Percentiles rank a stretch among this genome's conserved stretches.
phyloP scores from a whole-genome alignment of 345 rosid species.

The Gossypium bickii region DNA sequence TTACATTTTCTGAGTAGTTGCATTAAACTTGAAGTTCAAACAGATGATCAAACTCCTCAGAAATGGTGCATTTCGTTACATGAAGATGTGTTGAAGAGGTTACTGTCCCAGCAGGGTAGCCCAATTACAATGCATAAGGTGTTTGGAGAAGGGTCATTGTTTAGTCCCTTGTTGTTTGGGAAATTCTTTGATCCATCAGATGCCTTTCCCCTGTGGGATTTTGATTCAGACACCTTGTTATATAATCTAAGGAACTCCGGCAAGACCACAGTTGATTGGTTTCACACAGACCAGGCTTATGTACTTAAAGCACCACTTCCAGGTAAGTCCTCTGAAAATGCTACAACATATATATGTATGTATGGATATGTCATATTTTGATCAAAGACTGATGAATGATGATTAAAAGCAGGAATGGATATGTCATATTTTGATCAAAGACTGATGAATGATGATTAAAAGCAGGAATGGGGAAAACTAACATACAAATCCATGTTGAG shows the following conservation, averaged over 20 bases:
- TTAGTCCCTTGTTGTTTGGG: constrained; percentile 76
- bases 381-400: neutral
- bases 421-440: neutral
- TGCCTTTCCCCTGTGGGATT: constrained; percentile 92
- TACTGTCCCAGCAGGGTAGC: constrained; percentile 39
- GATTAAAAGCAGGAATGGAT: constrained; percentile 35
- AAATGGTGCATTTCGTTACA: constrained; percentile 69
- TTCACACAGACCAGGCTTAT: constrained; percentile 66
- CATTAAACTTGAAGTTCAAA: constrained; percentile 47
- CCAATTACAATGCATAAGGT: constrained; percentile 43
- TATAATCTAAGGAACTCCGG: constrained; percentile 51
- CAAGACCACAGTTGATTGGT: constrained; percentile 68
- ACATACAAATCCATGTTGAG: constrained; percentile 42
- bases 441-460: neutral
- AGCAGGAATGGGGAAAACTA: constrained; percentile 45
- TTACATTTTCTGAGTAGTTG: constrained; percentile 27
- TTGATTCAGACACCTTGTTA: constrained; percentile 57
- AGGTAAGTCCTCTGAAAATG: constrained; percentile 30
- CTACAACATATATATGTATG: neutral
- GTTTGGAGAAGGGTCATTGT: constrained; percentile 78
- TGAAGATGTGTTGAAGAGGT: constrained; percentile 52
- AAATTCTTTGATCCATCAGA: constrained; percentile 90
- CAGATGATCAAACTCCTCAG: constrained; percentile 53
- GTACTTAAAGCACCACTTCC: constrained; percentile 67
- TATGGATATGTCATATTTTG: neutral